Evolutionary conservation across 495 filamentous ascomycete species (phyloP), one percentile per base, ranked within the genome.

Genomic region (Aspergillus egyptiacus): DNA sequence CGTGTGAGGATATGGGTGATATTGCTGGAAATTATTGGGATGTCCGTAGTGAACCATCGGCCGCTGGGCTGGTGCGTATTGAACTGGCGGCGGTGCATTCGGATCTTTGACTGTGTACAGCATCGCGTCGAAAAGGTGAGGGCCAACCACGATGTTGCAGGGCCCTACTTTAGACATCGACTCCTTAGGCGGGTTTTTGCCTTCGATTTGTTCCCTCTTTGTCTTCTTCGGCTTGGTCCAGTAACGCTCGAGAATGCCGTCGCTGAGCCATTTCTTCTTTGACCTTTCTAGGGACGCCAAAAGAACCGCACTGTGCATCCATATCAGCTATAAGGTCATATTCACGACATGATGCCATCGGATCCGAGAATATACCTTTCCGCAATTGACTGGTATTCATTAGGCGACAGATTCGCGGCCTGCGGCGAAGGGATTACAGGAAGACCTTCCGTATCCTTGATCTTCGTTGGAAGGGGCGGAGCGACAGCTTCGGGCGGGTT

Each of bases 201-300:
- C 75, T 51, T 85, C 81, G 10, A 79, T 69, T 20, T 77, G 76
- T 42, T 79, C 76, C 20, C 86, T 82, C 67, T 87, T 89, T 42
- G 82, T 80, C 70, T 91, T 95, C 47, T 80, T 77, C 5, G 90
- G 89, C 57, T 96, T 95, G 9, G 85, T 85, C 85, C 91, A 96
- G 66, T 94, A 97, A 56, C 86, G 86, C 51, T 93, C 89, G 51
- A 99, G 87, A 28, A 96, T 83, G 14, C 86, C 85, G 54, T 95
- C 89, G 55, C 75, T 83, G 7, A 89, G 76, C 94, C 94, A 97
- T 79, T 82, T 85, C 55, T 84, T 79, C 46, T 88, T 87, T 39
- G 94, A 97, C 42, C 87, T 80, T 39, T 83, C 73, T 14, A 99
- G 75, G 3, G 94, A 91, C 43, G 87, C 81, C 40, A 83, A 75